Evolutionary conservation across 768 basidiomycete species (phyloP), one percentile per base, ranked within the genome.

Genomic region (Crucibulum laeve): DNA sequence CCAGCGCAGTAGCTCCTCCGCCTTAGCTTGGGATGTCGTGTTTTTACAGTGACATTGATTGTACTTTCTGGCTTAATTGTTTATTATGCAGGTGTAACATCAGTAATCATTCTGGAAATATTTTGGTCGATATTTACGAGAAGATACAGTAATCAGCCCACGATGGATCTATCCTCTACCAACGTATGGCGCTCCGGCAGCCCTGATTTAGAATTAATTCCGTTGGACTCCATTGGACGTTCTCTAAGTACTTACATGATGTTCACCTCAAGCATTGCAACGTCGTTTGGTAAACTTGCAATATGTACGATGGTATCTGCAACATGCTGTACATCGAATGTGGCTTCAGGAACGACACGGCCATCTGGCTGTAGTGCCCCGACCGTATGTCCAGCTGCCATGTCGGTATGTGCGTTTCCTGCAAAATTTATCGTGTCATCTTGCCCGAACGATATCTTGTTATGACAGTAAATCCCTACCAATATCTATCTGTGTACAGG

Each of bases 401-500:
- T 74, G 4, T 63, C 64, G 0, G 88, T 90, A 23, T 68, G 68
- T 2, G 88, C 88, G 53, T 91, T 91, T 4, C 84, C 84, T 86
- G 22, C 13, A 7, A 17, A 33, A 42, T 5, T 36, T 41, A 6
- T 32, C 24, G 15, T 25, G 11, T 37, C 18, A 37, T n/a, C 11
- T n/a, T 13, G 17, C 11, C 37, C 8, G 21, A 25, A 24, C 26
- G 14, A 21, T 38, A 22, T 37, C 30, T 23, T n/a, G 25, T 25
- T 22, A 25, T 32, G 44, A 5, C 24, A 28, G 8, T 7, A 44
- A 26, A n/a, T 15, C n/a, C 58, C 22, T 36, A 81, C 88, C 90
- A 37, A 92, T 87, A 58, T 92, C 90, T 38, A 92, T 76, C 56
- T 92, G 88, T 1, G 84, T 86, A 54, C 79, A 80, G 3, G 87